A percentile compares a stretch with the other conserved stretches of the same genome.
These are phyloP conservation scores for Nepenthes alata DNA, from an alignment of 179 eudicot genomes.

Conservation along the genomic window DNA sequence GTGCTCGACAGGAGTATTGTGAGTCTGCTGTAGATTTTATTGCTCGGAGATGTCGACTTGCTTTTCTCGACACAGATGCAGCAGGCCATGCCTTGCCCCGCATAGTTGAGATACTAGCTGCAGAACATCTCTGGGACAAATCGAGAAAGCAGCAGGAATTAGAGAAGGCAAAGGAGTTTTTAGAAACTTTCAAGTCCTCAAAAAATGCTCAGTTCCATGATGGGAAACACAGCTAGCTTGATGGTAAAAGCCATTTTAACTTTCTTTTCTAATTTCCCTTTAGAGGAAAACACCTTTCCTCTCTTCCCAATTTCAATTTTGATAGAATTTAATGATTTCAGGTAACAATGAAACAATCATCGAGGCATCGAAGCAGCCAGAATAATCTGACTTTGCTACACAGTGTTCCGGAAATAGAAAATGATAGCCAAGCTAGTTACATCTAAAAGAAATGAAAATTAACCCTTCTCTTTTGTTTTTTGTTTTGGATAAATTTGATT, in stretches of 20 bases:
- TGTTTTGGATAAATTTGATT: too few species aligned
- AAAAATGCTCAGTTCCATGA: slow-evolving; percentile 87
- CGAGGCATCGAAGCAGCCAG: too few species aligned
- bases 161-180: slow-evolving; percentile 42
- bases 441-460: too few species aligned
- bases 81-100: slow-evolving; percentile 74
- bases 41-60: slow-evolving; percentile 86
- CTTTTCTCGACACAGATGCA: slow-evolving; percentile 95
- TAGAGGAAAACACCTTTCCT: background rate
- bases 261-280: background rate
- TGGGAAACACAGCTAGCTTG: slow-evolving; percentile 59
- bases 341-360: too few species aligned
- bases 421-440: too few species aligned
- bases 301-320: too few species aligned
- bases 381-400: too few species aligned
- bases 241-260: background rate
- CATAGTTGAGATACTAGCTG: slow-evolving; percentile 60
- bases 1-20: slow-evolving; percentile 88
- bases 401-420: too few species aligned
- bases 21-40: slow-evolving; percentile 88
- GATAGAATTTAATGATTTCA: too few species aligned
- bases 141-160: slow-evolving; percentile 59
- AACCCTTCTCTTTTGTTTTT: too few species aligned
- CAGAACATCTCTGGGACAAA: slow-evolving; percentile 81
- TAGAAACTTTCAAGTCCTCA: slow-evolving; percentile 84